These are phyloP conservation scores for Pythium coloratum DNA, from an alignment of 352 stramenopile genomes.

Conservation along the genomic window DNA sequence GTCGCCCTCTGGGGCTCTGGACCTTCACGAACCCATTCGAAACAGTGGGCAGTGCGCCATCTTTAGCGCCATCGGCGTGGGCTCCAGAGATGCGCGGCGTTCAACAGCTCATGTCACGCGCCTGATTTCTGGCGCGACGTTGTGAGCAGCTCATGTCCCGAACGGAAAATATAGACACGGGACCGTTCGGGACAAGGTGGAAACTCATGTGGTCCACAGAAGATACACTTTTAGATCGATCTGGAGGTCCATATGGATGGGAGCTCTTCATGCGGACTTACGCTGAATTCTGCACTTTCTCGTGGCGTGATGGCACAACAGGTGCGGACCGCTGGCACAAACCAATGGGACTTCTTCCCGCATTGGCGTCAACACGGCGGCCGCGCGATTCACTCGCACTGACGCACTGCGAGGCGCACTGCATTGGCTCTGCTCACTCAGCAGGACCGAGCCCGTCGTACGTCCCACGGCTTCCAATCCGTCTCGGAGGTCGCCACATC, in stretches of 20 bases:
- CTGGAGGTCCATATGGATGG: neutral
- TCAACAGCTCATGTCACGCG: neutral
- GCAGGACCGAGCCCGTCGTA: too few species aligned
- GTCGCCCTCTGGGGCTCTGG: neutral
- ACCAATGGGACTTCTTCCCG: neutral
- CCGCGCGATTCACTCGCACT: too few species aligned
- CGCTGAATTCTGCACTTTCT: neutral
- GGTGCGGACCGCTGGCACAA: neutral
- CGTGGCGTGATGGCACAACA: slow-evolving; percentile 3
- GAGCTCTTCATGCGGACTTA: neutral
- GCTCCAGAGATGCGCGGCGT: neutral
- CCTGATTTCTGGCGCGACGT: neutral
- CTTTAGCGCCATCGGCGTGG: neutral
- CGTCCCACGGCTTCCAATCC: neutral
- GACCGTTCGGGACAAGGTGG: neutral
- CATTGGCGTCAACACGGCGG: neutral
- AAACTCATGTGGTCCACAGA: neutral
- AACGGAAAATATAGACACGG: neutral
- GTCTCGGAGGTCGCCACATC: slow-evolving; percentile 1
- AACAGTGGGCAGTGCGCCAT: neutral
- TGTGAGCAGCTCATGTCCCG: neutral
- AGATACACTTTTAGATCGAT: neutral
- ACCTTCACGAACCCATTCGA: neutral
- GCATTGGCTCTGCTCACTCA: too few species aligned
- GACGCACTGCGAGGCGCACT: too few species aligned